Conservation (phyloP, 176 grass and related monocot genomes). For the Oryza officinalis region DNA sequence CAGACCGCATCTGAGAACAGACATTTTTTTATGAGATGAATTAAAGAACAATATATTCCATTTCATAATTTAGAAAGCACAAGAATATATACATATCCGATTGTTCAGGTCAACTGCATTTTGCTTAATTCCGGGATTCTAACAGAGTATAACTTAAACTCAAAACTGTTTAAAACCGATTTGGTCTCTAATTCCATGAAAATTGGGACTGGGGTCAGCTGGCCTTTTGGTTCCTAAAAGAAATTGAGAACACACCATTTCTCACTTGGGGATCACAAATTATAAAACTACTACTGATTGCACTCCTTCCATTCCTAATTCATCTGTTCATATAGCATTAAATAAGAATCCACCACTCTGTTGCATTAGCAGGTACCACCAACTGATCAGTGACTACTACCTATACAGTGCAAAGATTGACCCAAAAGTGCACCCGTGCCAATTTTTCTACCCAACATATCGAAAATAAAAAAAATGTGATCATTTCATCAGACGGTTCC, state of each 20-base stretch:
- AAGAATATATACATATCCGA: not conserved
- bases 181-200: not conserved
- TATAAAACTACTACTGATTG: not conserved
- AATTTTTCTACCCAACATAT: not conserved
- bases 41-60: not conserved
- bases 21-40: slow-evolving; percentile 12
- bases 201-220: not conserved
- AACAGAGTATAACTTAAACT: not conserved
- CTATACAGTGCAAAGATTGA: not conserved
- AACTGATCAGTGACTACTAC: not conserved
- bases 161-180: not conserved
- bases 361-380: not conserved
- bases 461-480: not conserved
- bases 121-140: not conserved
- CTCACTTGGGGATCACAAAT: not conserved
- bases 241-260: not conserved
- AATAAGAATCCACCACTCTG: not conserved
- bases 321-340: not conserved
- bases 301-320: not conserved
- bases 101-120: not conserved
- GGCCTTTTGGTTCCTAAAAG: not conserved
- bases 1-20: slow-evolving; percentile 71
- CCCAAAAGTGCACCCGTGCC: not conserved
- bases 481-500: not conserved
- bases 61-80: not conserved